Evolutionary conservation across 768 basidiomycete genomes (phyloP).

Genomic region (Serendipita indica): DNA sequence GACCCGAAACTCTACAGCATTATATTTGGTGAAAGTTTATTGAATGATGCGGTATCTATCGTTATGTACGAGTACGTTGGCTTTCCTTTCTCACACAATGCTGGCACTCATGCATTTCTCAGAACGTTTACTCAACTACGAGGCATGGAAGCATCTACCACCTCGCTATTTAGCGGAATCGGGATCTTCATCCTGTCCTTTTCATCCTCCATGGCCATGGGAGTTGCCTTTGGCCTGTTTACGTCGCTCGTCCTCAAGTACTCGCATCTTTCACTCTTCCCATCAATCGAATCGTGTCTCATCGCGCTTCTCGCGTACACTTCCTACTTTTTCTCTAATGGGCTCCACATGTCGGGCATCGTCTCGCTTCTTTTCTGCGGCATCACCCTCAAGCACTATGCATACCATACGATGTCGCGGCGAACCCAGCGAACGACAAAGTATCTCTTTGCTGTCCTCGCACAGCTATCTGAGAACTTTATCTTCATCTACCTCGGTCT

Average conservation of each 20-base stretch:
- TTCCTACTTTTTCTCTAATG: constrained; percentile 98
- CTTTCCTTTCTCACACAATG: background rate
- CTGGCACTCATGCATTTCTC: constrained; percentile 9
- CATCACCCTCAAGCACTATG: constrained; percentile 97
- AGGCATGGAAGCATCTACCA: constrained; percentile 62
- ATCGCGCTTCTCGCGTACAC: constrained; percentile 91
- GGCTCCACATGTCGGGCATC: constrained; percentile 86
- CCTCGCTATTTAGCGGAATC: constrained; percentile 85
- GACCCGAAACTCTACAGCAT: constrained; percentile 95
- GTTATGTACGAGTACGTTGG: constrained; percentile 96
- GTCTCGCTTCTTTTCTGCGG: constrained; percentile 97
- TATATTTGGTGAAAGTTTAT: constrained; percentile 91
- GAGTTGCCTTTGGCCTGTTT: constrained; percentile 76
- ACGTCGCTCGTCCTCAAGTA: constrained; percentile 93
- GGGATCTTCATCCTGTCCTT: constrained; percentile 96
- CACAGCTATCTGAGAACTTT: constrained; percentile 94
- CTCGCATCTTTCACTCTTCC: constrained; percentile 69
- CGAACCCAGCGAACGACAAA: constrained; percentile 88
- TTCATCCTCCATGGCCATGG: constrained; percentile 85
- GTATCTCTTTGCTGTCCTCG: constrained; percentile 89
- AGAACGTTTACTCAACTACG: constrained; percentile 90
- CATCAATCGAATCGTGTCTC: constrained; percentile 94
- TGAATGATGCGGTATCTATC: constrained; percentile 99
- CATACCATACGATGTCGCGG: constrained; percentile 98
- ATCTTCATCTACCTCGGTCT: constrained; percentile 99